Percentiles rank a stretch among this genome's conserved stretches.
These are phyloP conservation scores for Stagonosporopsis cucurbitacearum DNA, from an alignment of 2,329 filamentous ascomycete species.

Conservation along the genomic window DNA sequence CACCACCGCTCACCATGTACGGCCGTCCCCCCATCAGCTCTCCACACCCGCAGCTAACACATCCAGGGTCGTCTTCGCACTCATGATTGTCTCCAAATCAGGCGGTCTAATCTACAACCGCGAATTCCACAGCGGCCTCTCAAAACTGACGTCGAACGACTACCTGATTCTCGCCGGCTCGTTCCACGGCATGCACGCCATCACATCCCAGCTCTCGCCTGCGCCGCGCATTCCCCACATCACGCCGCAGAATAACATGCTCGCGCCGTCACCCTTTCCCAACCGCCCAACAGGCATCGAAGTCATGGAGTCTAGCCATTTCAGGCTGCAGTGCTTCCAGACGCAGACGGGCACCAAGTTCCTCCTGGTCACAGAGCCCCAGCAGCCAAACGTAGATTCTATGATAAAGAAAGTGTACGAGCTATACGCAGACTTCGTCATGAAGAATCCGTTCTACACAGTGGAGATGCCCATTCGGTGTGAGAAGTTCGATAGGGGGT, in stretches of 20 bases:
- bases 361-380: slow-evolving; percentile 88
- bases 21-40: background rate
- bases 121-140: slow-evolving; percentile 85
- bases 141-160: slow-evolving; percentile 92
- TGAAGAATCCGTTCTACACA: slow-evolving; percentile 99
- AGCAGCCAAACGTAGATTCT: slow-evolving; percentile 84
- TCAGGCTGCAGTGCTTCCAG: slow-evolving; percentile 94
- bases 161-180: slow-evolving; percentile 96
- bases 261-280: slow-evolving; percentile 38
- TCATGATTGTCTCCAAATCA: slow-evolving; percentile 99
- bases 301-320: slow-evolving; percentile 91
- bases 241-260: slow-evolving; percentile 28
- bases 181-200: slow-evolving; percentile 82
- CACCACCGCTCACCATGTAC: slow-evolving; percentile 23
- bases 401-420: slow-evolving; percentile 89
- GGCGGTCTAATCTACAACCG: slow-evolving; percentile 96
- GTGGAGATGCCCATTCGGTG: slow-evolving; percentile 96
- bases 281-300: slow-evolving; percentile 76
- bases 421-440: slow-evolving; percentile 94
- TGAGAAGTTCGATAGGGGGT: slow-evolving; percentile 89
- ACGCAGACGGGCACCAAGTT: slow-evolving; percentile 96
- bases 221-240: slow-evolving; percentile 36
- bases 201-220: slow-evolving; percentile 57
- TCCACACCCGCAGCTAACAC: slow-evolving; percentile 17
- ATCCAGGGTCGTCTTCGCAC: slow-evolving; percentile 88